Conservation (phyloP, 495 filamentous ascomycete genomes). For the Neurospora sp. region DNA sequence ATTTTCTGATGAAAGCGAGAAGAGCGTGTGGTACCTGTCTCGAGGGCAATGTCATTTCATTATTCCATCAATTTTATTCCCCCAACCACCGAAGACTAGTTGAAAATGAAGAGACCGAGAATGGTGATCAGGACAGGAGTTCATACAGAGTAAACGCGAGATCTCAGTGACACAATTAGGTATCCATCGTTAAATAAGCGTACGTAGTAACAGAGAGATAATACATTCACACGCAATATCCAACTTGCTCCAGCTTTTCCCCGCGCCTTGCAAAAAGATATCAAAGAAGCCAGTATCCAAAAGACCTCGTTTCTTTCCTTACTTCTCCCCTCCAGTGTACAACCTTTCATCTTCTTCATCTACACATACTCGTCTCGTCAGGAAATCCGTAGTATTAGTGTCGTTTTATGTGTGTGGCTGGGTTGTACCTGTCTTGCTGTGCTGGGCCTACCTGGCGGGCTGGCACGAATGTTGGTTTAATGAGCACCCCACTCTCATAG, state of each 20-base stretch:
- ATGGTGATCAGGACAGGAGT: not conserved
- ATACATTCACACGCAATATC: not conserved
- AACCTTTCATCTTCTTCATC: not conserved
- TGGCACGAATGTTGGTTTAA: not conserved
- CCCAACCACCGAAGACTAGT: not conserved
- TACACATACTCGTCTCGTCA: not conserved
- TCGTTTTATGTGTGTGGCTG: not conserved
- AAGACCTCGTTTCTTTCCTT: not conserved
- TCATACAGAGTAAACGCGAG: not conserved
- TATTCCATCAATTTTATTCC: not conserved
- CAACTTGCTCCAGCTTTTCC: not conserved
- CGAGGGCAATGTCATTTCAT: not conserved
- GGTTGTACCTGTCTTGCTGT: not conserved
- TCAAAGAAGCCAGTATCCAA: not conserved
- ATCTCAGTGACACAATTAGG: not conserved
- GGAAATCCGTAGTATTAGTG: not conserved
- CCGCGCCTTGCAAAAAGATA: not conserved
- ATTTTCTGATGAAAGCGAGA: not conserved
- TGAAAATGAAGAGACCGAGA: not conserved
- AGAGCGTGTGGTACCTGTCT: not conserved
- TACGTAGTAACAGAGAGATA: not conserved
- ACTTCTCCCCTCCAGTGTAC: not conserved
- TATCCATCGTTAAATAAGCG: not conserved
- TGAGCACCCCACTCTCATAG: not conserved
- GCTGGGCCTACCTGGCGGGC: not conserved